Conservation (phyloP, 2,329 filamentous ascomycete genomes). For the Sporothrix curviconia region DNA sequence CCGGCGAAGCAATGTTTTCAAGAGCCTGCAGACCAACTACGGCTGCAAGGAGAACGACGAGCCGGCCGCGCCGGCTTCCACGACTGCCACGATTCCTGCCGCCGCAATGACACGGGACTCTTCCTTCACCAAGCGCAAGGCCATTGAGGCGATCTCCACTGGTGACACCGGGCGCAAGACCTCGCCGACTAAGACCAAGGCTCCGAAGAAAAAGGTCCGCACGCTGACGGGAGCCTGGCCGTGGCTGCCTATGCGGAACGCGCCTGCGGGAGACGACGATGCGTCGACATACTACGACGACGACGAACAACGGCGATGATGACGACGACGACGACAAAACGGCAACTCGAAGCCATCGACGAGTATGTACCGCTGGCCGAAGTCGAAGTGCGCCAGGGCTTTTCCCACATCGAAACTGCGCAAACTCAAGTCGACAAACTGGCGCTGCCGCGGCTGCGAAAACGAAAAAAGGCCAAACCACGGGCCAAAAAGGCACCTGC, state of each 20-base stretch:
- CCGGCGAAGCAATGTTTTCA: conserved; percentile 32
- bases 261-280: background rate
- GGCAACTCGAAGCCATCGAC: conserved; percentile 25
- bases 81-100: background rate
- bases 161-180: conserved; percentile 25
- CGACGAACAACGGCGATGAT: background rate
- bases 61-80: background rate
- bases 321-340: conserved; percentile 5
- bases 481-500: conserved; percentile 33
- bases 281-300: background rate
- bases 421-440: conserved; percentile 23
- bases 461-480: conserved; percentile 7
- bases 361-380: conserved; percentile 8
- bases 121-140: conserved; percentile 51
- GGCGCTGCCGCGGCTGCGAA: conserved; percentile 14
- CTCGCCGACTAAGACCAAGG: conserved; percentile 42
- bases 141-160: conserved; percentile 43
- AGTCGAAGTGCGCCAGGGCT: conserved; percentile 18
- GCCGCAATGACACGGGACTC: conserved; percentile 14
- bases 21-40: conserved; percentile 33
- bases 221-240: conserved; percentile 74
- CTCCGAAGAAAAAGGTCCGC: conserved; percentile 60
- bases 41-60: conserved; percentile 10
- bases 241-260: conserved; percentile 58
- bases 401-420: conserved; percentile 26